Base-by-base conservation (phyloP, 768 basidiomycete genomes). In the Sarcodon sp. region DNA sequence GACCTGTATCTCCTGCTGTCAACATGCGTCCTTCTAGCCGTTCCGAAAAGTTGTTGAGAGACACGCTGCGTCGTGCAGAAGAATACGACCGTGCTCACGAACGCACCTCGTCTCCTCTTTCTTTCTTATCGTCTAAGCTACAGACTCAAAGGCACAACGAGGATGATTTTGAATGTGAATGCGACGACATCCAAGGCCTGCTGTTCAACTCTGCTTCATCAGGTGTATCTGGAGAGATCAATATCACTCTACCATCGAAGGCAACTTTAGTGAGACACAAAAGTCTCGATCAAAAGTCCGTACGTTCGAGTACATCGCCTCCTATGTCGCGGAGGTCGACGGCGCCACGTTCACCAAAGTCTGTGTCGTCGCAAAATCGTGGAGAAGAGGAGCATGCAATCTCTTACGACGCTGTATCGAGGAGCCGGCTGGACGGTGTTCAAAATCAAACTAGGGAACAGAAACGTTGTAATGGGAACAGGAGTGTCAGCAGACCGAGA, bases 401-500 rank as follows among this genome's bases (percentile, higher is more conserved):
- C 12, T 76, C 74, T 0, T 77, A 75, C 47, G 75, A 72, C 54
- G 73, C 72, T 39, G 78, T 74, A 18, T 65, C 79, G 21, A 68
- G 72, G 7, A 70, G 66, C 44, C 66, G 74, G 9, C 61, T 79
- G 13, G 79, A 80, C 61, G 60, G 70, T 1, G 76, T 77, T 43
- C 57, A 80, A n/a, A 59, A 62, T 49, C 56, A 53, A 11, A 59
- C 61, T 51, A 57, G 57, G 49, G 51, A 53, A 27, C 55, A 55
- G 46, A 51, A 55, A n/a, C 41, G 38, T 18, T 50, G 46, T 31
- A 46, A 43, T 35, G 53, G 48, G 45, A 46, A 45, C 27, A 48
- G 35, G 49, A 53, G 44, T 41, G 39, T 41, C 11, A 41, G 39
- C 39, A 15, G 39, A 8, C 39, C 39, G 15, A 15, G 39, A 9